Base-by-base conservation (phyloP, 2,329 filamentous ascomycete species). In the Phialemoniopsis sp. region DNA sequence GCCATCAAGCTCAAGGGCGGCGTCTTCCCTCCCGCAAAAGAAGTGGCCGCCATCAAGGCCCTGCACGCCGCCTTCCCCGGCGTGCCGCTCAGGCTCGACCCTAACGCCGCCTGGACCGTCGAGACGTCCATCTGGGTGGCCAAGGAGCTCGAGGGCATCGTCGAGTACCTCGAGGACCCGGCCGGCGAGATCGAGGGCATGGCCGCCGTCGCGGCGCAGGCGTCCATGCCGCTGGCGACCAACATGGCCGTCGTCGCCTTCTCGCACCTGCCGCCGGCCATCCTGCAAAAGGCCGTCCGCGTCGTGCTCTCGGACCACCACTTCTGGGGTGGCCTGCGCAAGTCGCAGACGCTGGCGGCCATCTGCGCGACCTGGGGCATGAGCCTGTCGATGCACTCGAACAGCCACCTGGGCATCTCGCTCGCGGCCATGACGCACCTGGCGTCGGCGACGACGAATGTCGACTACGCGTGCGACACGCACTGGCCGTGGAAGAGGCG, bases 401-500 rank as follows among this genome's bases (percentile, higher is more conserved):
- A 67, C 44, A 67, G 62, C 12, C 64, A 67, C 29, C 39, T 67
- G 33, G 63, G 64, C 8, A 66, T 68, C 34, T 65, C 62, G 2
- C 53, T 67, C 8, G 63, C 63, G 4, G 64, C 63, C 29, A 67
- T 67, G 64, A 66, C 64, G 1, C 64, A 67, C 36, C 51, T 67
- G 9, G 64, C 64, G 2, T 55, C 63, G 4, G 62, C 64, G 13
- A 67, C 64, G 1, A 49, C 53, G 0, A 67, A 67, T 29, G 45
- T 67, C 3, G 64, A 67, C 46, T 67, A 67, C 32, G 64, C 64
- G 0, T 67, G 64, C 35, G 64, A 67, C 36, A 67, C 64, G 0
- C 64, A 67, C 41, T 67, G 64, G 64, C 64, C 64, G 7, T 68
- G 64, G 64, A 67, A 67, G 50, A 60, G 57, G 4, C 55, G 58